Conservation (phyloP, 768 basidiomycete species). For the Erythrobasidium yunnanense region DNA sequence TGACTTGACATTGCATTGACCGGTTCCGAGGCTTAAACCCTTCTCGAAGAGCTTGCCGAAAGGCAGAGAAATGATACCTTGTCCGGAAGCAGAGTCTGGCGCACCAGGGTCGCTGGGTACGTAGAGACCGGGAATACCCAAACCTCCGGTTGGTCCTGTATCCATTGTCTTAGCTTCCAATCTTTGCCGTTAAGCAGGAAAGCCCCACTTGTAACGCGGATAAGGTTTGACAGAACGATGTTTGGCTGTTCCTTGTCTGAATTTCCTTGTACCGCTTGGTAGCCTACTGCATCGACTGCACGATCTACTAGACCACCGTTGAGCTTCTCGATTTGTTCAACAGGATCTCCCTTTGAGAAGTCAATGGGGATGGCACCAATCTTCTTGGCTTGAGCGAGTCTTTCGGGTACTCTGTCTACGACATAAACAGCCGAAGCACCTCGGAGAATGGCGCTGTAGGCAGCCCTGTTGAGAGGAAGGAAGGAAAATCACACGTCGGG, state of each 20-base stretch:
- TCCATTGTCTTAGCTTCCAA: too few species aligned
- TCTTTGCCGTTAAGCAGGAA: too few species aligned
- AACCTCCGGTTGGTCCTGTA: conserved; percentile 51
- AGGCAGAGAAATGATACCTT: conserved; percentile 51
- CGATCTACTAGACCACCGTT: conserved; percentile 28
- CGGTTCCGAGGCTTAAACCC: conserved; percentile 50
- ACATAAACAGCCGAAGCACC: conserved; percentile 52
- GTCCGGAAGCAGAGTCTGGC: conserved; percentile 37
- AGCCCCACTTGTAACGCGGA: conserved; percentile 50
- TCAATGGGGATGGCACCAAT: conserved; percentile 46
- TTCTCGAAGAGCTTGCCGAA: conserved; percentile 52
- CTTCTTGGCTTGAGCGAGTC: conserved; percentile 49
- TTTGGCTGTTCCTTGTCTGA: conserved; percentile 54
- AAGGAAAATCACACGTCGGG: too few species aligned
- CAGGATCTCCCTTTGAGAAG: conserved; percentile 30
- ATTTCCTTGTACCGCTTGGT: conserved; percentile 50
- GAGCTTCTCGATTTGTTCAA: conserved; percentile 27
- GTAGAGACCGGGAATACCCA: conserved; percentile 49
- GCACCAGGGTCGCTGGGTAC: conserved; percentile 54
- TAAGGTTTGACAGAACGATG: conserved; percentile 48
- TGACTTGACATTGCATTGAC: conserved; percentile 45
- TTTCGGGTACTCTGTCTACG: conserved; percentile 51
- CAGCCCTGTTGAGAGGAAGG: too few species aligned
- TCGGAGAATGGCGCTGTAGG: conserved; percentile 48
- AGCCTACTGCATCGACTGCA: conserved; percentile 46